Percentiles rank a stretch among this genome's conserved stretches.
Evolutionary conservation across 2,329 filamentous ascomycete species (phyloP).

Genomic region (Neonectria punicea): DNA sequence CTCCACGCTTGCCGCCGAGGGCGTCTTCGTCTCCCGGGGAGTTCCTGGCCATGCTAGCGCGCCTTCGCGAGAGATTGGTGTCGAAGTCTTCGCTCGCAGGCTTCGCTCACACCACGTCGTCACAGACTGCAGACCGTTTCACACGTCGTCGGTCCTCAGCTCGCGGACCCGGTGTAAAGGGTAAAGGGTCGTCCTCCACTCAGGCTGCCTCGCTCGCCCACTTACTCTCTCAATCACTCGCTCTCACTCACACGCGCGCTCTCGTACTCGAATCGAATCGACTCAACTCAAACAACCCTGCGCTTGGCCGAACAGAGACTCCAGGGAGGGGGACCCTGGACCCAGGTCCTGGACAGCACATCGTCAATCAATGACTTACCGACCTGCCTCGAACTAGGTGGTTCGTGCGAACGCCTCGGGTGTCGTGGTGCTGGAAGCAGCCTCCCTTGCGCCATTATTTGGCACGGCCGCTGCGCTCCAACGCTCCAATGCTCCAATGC

Average conservation of each 20-base stretch:
- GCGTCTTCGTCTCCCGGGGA: constrained; percentile 30
- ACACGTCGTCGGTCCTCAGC: constrained; percentile 8
- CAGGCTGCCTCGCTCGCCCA: background rate
- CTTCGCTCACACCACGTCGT: constrained; percentile 30
- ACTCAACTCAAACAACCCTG: constrained; percentile 3
- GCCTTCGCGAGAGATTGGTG: constrained; percentile 32
- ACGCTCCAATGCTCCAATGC: constrained; percentile 3
- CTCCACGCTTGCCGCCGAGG: constrained; percentile 39
- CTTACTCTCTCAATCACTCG: constrained; percentile 5
- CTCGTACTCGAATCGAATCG: constrained; percentile 9
- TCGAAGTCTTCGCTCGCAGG: constrained; percentile 25
- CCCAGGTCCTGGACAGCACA: constrained; percentile 28
- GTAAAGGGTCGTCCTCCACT: constrained; percentile 4
- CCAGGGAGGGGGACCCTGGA: constrained; percentile 27
- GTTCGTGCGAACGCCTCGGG: constrained; percentile 42
- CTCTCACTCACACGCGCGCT: constrained; percentile 6
- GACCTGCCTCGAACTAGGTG: constrained; percentile 41
- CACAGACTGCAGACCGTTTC: constrained; percentile 24
- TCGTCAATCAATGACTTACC: constrained; percentile 34
- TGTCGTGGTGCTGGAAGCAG: constrained; percentile 33
- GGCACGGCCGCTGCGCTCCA: constrained; percentile 24
- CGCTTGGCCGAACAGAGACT: constrained; percentile 20
- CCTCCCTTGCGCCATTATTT: constrained; percentile 37
- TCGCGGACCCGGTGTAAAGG: background rate
- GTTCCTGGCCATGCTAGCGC: constrained; percentile 34